phyloP scores from a whole-genome alignment of 768 basidiomycete genomes.

The Leccinum pellstonianum region DNA sequence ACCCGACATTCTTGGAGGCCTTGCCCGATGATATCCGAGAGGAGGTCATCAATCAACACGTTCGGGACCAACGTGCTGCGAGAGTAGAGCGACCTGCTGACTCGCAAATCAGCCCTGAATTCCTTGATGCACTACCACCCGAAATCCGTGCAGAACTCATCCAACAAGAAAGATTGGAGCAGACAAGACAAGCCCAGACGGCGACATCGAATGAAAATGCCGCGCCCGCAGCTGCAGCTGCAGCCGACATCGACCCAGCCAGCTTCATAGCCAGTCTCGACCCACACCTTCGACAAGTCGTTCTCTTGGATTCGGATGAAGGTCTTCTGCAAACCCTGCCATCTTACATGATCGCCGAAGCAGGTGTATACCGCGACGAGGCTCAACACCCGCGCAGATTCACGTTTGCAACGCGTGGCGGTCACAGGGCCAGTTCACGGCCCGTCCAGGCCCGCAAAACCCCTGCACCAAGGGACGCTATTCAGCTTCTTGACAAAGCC shows the following conservation, averaged over 20 bases:
- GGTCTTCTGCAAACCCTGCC: constrained; percentile 80
- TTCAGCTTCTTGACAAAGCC: constrained; percentile 87
- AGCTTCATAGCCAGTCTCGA: constrained; percentile 92
- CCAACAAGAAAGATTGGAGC: constrained; percentile 89
- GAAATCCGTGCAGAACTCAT: constrained; percentile 97
- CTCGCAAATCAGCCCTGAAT: constrained; percentile 91
- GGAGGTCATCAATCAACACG: constrained; percentile 95
- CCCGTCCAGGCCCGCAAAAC: constrained; percentile 46
- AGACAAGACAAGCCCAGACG: constrained; percentile 51
- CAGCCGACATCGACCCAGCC: constrained; percentile 81
- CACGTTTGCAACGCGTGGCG: constrained; percentile 32
- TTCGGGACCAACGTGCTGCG: constrained; percentile 85
- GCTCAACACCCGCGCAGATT: constrained; percentile 37
- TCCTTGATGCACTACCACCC: constrained; percentile 92
- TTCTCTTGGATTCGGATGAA: constrained; percentile 86
- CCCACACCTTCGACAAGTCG: constrained; percentile 85
- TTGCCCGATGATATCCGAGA: constrained; percentile 98
- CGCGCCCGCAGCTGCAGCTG: constrained; percentile 44
- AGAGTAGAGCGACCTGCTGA: constrained; percentile 72
- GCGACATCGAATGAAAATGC: constrained; percentile 31
- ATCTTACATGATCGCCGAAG: constrained; percentile 84
- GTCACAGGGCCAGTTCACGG: constrained; percentile 26
- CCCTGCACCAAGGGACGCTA: constrained; percentile 73
- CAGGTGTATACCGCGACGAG: constrained; percentile 66
- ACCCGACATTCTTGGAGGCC: constrained; percentile 96